Evolutionary conservation across 805 yeast genomes (phyloP), one percentile per base, ranked within the genome.

Genomic region (Jamesozyma gamospora): DNA sequence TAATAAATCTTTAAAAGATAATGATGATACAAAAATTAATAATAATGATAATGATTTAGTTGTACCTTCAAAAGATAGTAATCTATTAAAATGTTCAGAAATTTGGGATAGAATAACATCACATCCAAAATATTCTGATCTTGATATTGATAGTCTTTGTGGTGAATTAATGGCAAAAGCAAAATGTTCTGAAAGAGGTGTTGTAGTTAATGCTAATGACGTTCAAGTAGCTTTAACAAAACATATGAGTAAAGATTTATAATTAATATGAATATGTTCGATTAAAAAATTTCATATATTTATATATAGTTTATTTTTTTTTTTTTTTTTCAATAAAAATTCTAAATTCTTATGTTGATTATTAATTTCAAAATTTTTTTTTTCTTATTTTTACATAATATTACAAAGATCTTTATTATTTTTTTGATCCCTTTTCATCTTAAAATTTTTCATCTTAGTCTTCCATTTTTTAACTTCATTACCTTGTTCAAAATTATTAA

Each of bases 81-180:
- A 72, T 12, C 57, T 76, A 49, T 63, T 82, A 63, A 77, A 76
- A 54, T 92, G 98, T 62, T 75, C 94, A 0, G 96, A 87, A 50
- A 81, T 90, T 13, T 92, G 98, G 98, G 97, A 90, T 61, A 74
- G 97, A 55, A 82, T 92, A 29, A 83, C 96, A 2, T 63, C 92
- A 17, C 97, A 92, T 68, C 97, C 98, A 27, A 77, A 82, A 56
- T 92, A 88, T 61, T 77, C 92, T 4, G 96, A 88, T 43, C 70
- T 92, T 39, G 98, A 92, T 60, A 88, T 92, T 48, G 96, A 90
- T 56, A 94, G 95, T 2, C 71, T 92, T 58, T 92, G 98, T 70
- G 58, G 66, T 33, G 98, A 92, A 64, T 71, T 92, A 56, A 83
- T 90, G 63, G 63, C 79, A 29, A 92, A 90, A 71, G 98, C 97